Base-by-base conservation (phyloP, 345 rosid species). In the Lumnitzera racemosa region DNA sequence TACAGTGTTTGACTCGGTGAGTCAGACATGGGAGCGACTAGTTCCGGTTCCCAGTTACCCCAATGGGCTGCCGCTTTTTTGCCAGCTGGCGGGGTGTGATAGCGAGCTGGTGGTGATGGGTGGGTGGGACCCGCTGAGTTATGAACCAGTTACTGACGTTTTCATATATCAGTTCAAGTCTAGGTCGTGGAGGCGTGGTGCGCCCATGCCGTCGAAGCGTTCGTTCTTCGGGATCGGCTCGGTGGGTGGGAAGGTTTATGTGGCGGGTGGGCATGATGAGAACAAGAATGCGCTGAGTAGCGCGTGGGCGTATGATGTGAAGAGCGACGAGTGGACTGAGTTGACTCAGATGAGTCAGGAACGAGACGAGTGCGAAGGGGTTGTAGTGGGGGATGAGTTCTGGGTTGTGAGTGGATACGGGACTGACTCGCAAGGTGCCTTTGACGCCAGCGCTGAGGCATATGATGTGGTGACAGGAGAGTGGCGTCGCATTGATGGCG, bases 231-330 rank as follows among this genome's bases (percentile, higher is more conserved):
- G 88, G 3, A 59, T 64, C 2, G 88, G 86, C 4, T 74, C 63
- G 13, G 31, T 49, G n/a, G 67, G 59, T 12, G 80, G 72, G 15
- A 68, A 65, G 55, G 71, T 87, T 1, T 59, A 50, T 29, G 64
- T 84, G 3, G 88, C 95, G 0, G 88, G 95, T 1, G 90, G 90
- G 15, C 95, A 84, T 53, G 90, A 87, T 31, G 80, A 77, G 79
- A 72, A 73, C 74, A 87, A 87, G 73, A 87, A 78, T 70, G 85
- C 95, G n/a, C 36, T 81, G 74, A 76, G 55, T 13, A 63, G 80
- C 1, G 83, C 82, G 17, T 80, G 88, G 88, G 82, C 70, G 6
- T 87, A 84, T 49, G 86, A 82, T 55, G 67, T 80, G 71, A 63
- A 62, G 51, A 53, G 31, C 12, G 81, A 84, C 65, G 81, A 75